Percentiles rank a stretch among this genome's conserved stretches.
Evolutionary conservation across 1,284 basidiomycete species (phyloP).

Genomic region (Pisolithus thermaeus): DNA sequence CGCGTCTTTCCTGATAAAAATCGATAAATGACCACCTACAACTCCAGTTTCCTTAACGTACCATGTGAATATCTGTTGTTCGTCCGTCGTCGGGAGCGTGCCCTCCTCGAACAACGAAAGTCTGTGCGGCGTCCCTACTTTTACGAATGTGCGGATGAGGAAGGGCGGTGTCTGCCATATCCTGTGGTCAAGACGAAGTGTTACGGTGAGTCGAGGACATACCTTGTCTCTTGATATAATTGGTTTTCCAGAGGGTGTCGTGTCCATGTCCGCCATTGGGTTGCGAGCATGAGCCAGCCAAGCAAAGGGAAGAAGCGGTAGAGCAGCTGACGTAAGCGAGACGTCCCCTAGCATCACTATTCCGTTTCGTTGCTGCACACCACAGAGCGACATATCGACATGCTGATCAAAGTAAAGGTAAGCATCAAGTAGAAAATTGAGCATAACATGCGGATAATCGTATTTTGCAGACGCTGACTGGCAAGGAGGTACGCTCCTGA

Average conservation of each 20-base stretch:
- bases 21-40: slow-evolving; percentile 2
- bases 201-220: background rate
- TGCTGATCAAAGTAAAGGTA: slow-evolving; percentile 12
- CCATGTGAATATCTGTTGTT: slow-evolving; percentile 76
- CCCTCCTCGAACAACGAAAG: slow-evolving; percentile 69
- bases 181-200: slow-evolving; percentile 5
- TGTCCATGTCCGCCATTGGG: slow-evolving; percentile 32
- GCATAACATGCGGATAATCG: background rate
- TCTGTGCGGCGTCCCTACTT: slow-evolving; percentile 70
- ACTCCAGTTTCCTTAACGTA: slow-evolving; percentile 25
- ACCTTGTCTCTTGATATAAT: slow-evolving; percentile 39
- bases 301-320: too few species aligned
- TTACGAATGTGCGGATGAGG: slow-evolving; percentile 71
- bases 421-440: too few species aligned
- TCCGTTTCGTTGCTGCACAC: background rate
- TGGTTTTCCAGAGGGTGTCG: slow-evolving; percentile 30
- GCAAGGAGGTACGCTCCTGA: slow-evolving; percentile 69
- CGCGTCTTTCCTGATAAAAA: slow-evolving; percentile 60
- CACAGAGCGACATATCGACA: background rate
- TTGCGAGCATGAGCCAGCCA: too few species aligned
- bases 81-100: slow-evolving; percentile 64
- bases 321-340: background rate
- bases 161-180: slow-evolving; percentile 62
- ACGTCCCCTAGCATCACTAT: background rate
- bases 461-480: slow-evolving; percentile 72